Evolutionary conservation across 2,329 filamentous ascomycete genomes (phyloP), one percentile per base, ranked within the genome.

Genomic region (Calonectria pteridis): DNA sequence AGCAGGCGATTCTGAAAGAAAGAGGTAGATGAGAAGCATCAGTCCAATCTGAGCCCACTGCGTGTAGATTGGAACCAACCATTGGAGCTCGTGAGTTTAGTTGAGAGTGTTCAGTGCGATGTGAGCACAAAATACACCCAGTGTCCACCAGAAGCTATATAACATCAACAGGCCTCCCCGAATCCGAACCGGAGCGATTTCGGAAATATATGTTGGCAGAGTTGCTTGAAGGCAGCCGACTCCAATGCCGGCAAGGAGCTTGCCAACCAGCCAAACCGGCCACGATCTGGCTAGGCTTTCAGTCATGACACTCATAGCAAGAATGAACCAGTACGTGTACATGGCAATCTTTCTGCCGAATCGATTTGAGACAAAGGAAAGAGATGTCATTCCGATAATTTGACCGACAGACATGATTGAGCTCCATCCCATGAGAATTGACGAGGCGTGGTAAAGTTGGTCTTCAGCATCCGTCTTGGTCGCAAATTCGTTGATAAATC

Each of bases 41-140:
- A 83, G 35, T 0, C 85, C 86, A 16, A 88, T 80, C 79, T 86
- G 85, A 0, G 83, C 83, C 86, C 86, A 88, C 79, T 88, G 75
- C 0, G 86, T 86, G 67, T 87, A 87, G 33, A 88, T 85, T 2
- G 86, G 82, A 5, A 81, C 82, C 9, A 82, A 79, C 71, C 83
- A 87, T 58, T 87, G 77, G 26, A 81, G 77, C 0, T 84, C 83
- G 33, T 84, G 76, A 0, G 66, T 67, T 11, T 76, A 69, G 50
- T 81, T 82, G 2, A 87, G 78, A 2, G 77, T 70, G 29, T 87
- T 82, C 4, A 88, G 78, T 1, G 86, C 85, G 0, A 88, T 80
- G 6, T 83, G 84, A 2, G 84, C 85, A 46, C 85, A 85, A 40
- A 88, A 83, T n/a, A 83, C 81, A 1, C 87, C 87, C 0, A 87